Evolutionary conservation across 495 filamentous ascomycete genomes (phyloP), one percentile per base, ranked within the genome.

Genomic region (Podospora conica): DNA sequence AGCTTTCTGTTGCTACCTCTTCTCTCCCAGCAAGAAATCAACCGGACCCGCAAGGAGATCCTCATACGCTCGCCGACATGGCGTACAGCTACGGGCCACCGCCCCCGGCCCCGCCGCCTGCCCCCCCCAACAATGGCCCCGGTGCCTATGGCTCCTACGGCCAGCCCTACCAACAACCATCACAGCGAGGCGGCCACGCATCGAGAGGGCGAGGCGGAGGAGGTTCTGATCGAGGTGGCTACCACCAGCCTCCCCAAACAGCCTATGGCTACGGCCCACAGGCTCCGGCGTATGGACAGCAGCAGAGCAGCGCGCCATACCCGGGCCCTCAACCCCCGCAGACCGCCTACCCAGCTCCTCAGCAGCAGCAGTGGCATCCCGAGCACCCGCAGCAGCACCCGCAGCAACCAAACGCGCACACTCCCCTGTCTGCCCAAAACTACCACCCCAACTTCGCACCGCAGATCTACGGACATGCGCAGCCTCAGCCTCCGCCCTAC

Each of bases 61-160:
- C 15, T n/a, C 40, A 18, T n/a, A n/a, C n/a, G n/a, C n/a, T 25
- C 20, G 11, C 33, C 20, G 23, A 55, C 66, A 79, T 80, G 76
- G 77, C 80, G 62, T 86, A 84, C 73, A 78, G 77, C 22, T 83
- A 82, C 74, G 80, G 79, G n/a, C 83, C 83, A 29, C 83, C 83
- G 65, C 82, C 82, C 8, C 82, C 84, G 58, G 76, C 84, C 53
- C 84, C 84, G 53, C 77, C 80, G 27, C 74, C 77, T 5, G 76
- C 77, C 2, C 74, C 77, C 24, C 70, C 77, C 12, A 71, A 61
- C 56, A 71, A 68, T 25, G 68, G 67, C 18, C 66, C 64, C 1
- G 60, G 27, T 21, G 71, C 65, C 55, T 81, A 80, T 65, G 68
- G 69, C 15, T 60, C 76, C 0, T 82, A 81, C 65, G 70, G 72